phyloP scores from a whole-genome alignment of 108 stramenopile genomes.

The Thalassiosira profunda region DNA sequence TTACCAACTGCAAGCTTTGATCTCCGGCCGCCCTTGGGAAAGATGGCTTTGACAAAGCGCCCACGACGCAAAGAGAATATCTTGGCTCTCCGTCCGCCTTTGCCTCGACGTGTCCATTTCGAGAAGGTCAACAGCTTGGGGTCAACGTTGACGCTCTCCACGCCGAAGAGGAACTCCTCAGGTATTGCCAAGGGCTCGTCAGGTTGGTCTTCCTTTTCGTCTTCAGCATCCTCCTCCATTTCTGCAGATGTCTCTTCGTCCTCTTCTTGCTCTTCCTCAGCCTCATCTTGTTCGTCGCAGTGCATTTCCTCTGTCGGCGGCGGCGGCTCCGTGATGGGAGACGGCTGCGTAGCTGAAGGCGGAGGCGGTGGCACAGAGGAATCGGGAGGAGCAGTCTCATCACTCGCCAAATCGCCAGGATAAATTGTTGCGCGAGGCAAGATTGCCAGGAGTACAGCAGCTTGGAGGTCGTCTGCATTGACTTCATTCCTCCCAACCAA shows the following conservation, averaged over 20 bases:
- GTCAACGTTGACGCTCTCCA: conserved; percentile 59
- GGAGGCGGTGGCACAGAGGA: neutral
- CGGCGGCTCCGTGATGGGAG: conserved; percentile 38
- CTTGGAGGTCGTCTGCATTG: conserved; percentile 43
- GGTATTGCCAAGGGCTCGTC: conserved; percentile 44
- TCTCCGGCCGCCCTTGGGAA: conserved; percentile 61
- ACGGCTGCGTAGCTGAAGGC: conserved; percentile 17
- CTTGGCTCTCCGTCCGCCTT: conserved; percentile 66
- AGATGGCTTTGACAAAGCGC: conserved; percentile 71
- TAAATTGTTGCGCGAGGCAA: conserved; percentile 52
- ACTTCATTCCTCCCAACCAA: conserved; percentile 55
- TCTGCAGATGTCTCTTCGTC: conserved; percentile 41
- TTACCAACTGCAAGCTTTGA: conserved; percentile 64
- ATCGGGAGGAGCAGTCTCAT: neutral
- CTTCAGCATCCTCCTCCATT: conserved; percentile 52
- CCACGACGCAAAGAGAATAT: conserved; percentile 70
- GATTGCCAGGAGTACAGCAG: conserved; percentile 68
- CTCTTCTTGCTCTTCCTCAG: conserved; percentile 49
- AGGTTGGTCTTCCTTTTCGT: conserved; percentile 45
- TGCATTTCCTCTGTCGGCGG: conserved; percentile 53
- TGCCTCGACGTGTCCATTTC: conserved; percentile 59
- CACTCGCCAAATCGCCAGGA: neutral
- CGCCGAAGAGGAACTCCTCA: conserved; percentile 78
- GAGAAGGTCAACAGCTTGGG: conserved; percentile 65
- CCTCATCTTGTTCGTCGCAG: conserved; percentile 23